Evolutionary conservation across 768 basidiomycete genomes (phyloP).

Genomic region (Termitomyces titanicus): DNA sequence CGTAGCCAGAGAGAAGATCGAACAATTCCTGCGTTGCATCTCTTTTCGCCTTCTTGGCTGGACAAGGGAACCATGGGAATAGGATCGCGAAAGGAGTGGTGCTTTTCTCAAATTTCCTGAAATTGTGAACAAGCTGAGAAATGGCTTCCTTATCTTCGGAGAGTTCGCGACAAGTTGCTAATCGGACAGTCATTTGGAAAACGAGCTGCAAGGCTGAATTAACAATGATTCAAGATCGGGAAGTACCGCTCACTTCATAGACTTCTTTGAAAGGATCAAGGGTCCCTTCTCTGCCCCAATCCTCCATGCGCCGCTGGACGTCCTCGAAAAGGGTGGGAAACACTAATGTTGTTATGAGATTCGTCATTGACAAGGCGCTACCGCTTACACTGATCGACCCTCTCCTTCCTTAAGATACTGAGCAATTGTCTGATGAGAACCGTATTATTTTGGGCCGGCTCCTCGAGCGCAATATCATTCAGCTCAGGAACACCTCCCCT

Average conservation of each 20-base stretch:
- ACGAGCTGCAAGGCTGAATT: conserved; percentile 10
- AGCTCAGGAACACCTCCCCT: conserved; percentile 16
- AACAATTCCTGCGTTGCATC: conserved; percentile 16
- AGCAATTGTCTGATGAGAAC: conserved; percentile 6
- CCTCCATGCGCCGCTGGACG: conserved; percentile 8
- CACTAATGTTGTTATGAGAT: background rate
- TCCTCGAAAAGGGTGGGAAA: conserved; percentile 17
- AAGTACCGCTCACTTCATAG: conserved; percentile 10
- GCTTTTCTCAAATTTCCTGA: conserved; percentile 14
- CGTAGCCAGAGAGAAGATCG: conserved; percentile 10
- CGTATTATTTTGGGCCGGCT: background rate
- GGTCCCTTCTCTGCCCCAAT: conserved; percentile 15
- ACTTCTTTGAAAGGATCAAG: conserved; percentile 16
- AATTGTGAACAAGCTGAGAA: conserved; percentile 5
- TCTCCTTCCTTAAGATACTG: conserved; percentile 7
- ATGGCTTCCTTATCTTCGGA: conserved; percentile 15
- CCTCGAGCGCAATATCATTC: conserved; percentile 16
- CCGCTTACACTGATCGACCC: conserved; percentile 8
- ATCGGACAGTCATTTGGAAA: conserved; percentile 18
- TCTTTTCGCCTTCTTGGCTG: conserved; percentile 13
- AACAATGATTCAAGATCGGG: background rate
- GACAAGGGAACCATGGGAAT: conserved; percentile 23
- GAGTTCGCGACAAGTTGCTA: conserved; percentile 16
- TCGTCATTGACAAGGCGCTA: background rate
- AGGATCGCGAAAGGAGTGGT: conserved; percentile 14